Evolutionary conservation across 148 eudicot species (phyloP), one percentile per base, ranked within the genome.

Genomic region (Chenopodium album): DNA sequence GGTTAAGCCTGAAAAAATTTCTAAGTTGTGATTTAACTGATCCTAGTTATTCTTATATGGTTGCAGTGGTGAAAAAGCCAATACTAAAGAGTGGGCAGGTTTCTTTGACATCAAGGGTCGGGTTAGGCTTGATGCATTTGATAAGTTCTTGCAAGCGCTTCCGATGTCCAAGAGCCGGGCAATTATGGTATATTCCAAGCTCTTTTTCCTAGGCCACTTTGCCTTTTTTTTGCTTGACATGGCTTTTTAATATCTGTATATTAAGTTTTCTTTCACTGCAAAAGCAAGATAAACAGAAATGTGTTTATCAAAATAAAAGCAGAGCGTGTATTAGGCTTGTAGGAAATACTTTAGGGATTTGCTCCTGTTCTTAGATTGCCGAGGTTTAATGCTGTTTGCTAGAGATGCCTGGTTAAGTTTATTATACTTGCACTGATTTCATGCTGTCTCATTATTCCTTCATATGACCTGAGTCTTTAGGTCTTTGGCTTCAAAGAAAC

Each of bases 111-210:
- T 96, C 82, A 96, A 94, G 87, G 99, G 99, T 13, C 89, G 98
- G 82, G 99, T 96, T 37, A 90, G 90, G 85, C 86, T 91, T 34
- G 98, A 92, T 82, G 94, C 97, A 8, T 96, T 96, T 86, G 95
- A 94, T 78, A 94, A 92, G 83, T 96, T 96, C 64, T 76, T 96
- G 75, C 92, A 91, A 86, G 97, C 89, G 73, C 98, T 96, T 71
- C 99, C 95, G 56, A 96, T 88, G 93, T 96, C 99, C 50, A 87
- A 97, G 54, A 92, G 92, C 78, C 99, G 99, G 85, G 92, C 99
- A 76, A 92, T 96, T 83, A 96, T 96, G 99, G 99, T 96, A 94
- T 19, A 80, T 67, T 72, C 67, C 59, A 16, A 69, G 76, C 82
- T 80, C 81, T 8, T 37, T 17, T 59, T 73, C 76, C 12, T 64